Base-by-base conservation (phyloP, 2,329 filamentous ascomycete species). In the Lecanicillium sp. region DNA sequence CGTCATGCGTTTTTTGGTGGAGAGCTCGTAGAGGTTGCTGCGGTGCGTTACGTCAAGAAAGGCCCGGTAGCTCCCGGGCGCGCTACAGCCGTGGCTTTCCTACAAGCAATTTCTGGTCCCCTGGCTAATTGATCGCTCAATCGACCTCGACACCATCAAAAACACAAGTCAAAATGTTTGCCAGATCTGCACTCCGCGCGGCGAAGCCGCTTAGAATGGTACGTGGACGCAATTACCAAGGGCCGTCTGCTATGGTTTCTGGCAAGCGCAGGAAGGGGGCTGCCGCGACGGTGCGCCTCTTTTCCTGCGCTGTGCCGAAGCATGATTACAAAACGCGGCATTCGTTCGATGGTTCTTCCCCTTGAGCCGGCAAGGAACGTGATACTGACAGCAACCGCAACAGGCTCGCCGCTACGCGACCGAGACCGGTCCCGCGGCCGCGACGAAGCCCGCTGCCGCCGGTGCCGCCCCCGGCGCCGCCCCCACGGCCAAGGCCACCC, bases 381-480 rank as follows among this genome's bases (percentile, higher is more conserved):
- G n/a, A n/a, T 33, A 37, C 48, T 44, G 75, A 79, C 44, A 23
- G 5, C 21, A 7, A 12, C 11, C 68, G 37, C 70, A 74, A 71
- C 68, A 69, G 57, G 62, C 68, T 54, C 74, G 75, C 54, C 68
- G 68, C 61, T 96, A 95, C 68, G 87, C 90, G 49, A 86, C 87
- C 55, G 75, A 81, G 58, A 55, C 65, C 10, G 47, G 40, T 21
- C 26, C 40, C 8, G 33, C 47, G 15, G 33, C 47, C 15, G 17
- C 47, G 50, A 29, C 7, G 43, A 37, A 74, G 69, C 68, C 69
- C 57, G 62, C 68, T 53, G 73, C 74, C 53, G 67, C 68, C 60
- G 96, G 95, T 68, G 87, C 90, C 49, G 86, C 87, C 54, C 68
- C 69, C 57, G 62, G 67, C 53, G 73, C 74, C 53, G 67, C 68